phyloP scores from a whole-genome alignment of 1,139 yeast species.

The Saccharomyces uvarum region DNA sequence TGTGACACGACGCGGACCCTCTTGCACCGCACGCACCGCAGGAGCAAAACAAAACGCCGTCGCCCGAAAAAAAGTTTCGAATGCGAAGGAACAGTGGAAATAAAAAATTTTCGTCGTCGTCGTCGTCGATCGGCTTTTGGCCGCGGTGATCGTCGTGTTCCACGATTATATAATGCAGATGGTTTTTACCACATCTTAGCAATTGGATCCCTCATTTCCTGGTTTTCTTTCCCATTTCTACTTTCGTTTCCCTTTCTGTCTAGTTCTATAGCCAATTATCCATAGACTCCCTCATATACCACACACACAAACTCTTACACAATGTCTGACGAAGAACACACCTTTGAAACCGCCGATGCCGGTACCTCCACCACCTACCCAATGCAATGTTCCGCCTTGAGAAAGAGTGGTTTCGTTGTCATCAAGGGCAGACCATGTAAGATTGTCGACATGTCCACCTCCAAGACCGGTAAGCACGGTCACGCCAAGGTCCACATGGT shows the following conservation, averaged over 20 bases:
- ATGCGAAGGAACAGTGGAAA: neutral
- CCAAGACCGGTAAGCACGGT: constrained; percentile 99
- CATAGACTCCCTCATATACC: neutral
- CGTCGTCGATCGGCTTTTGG: constrained; percentile 1
- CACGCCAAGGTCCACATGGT: constrained; percentile 99
- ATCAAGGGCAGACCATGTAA: constrained; percentile 99
- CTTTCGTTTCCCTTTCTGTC: neutral
- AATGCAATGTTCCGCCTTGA: constrained; percentile 99
- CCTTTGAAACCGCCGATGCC: constrained; percentile 96
- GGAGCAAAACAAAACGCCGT: neutral
- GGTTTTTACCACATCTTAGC: neutral
- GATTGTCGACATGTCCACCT: constrained; percentile 99
- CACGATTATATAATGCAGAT: neutral
- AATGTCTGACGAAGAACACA: constrained; percentile 83
- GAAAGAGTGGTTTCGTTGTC: constrained; percentile 99
- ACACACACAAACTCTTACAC: constrained; percentile 21
- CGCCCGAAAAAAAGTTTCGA: constrained; percentile 1
- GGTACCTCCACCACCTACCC: constrained; percentile 99
- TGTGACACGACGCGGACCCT: neutral
- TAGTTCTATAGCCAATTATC: neutral
- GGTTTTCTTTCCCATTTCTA: neutral
- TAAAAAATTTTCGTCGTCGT: neutral
- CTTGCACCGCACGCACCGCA: constrained; percentile 1
- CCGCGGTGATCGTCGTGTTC: constrained; percentile 1
- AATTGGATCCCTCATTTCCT: neutral